Evolutionary conservation across 257 asterid genomes (phyloP), one percentile per base, ranked within the genome.

Genomic region (Solanum stenotomum): DNA sequence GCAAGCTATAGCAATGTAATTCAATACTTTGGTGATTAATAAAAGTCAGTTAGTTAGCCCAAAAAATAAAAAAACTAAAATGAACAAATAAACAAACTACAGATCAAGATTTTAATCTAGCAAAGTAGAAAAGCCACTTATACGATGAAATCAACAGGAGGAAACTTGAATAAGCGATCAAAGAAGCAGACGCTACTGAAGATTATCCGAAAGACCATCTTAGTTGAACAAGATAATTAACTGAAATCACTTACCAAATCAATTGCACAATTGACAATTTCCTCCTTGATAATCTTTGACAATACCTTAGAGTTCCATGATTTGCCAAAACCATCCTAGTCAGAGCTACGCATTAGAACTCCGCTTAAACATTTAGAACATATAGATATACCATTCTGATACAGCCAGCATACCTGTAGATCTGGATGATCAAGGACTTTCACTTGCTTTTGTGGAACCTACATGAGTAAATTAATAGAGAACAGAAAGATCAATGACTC

Each of bases 311-410:
- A 84, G 91, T 91, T 83, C 98, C 98, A 95, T 35, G 84, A 88
- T 89, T 89, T 93, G 68, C 96, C 98, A 90, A 97, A 97, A 87
- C 99, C 99, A 90, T 97, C 99, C 99, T 97, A 90, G 79, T 71
- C 82, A 91, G 67, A 87, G 35, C 37, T 87, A 46, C 70, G 77
- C 15, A 29, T 85, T 34, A 25, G 81, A 88, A 86, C 61, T 31
- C 76, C 33, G 82, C 52, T 18, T 33, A 46, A 46, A 61, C 82
- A 70, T 87, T 33, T 8, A 34, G 89, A 76, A 78, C 68, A 86
- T 40, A 29, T 31, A 83, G 77, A 88, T 76, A 61, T 20, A 44
- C 40, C 18, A 79, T 44, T 79, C 35, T 44, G 85, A 79, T 79
- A 88, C 88, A 61, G 35, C 38, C 89, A 85, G 89, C 38, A 87